These are phyloP conservation scores for Trichoderma cornu-damae DNA, from an alignment of 2,329 filamentous ascomycete genomes.

Conservation along the genomic window DNA sequence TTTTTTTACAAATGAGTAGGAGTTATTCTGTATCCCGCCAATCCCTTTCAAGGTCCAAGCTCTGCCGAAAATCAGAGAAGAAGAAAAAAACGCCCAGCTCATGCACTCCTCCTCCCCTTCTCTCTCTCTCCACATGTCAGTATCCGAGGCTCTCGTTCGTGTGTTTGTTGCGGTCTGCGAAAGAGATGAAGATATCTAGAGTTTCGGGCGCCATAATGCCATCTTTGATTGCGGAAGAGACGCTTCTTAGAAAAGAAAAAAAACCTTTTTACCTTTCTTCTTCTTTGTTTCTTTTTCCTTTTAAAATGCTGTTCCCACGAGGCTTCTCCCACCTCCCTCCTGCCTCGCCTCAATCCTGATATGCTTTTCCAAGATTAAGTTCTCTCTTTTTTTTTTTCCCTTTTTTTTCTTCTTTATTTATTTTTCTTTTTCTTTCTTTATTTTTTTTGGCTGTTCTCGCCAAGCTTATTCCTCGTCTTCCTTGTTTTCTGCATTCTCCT, in stretches of 20 bases:
- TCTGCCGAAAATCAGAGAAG: background rate
- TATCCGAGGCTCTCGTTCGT: background rate
- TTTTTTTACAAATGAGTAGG: constrained; percentile 15
- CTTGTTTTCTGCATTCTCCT: constrained; percentile 33
- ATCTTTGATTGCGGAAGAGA: background rate
- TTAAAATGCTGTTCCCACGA: background rate
- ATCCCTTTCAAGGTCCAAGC: background rate
- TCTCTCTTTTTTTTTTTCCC: background rate
- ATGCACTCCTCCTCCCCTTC: constrained; percentile 4
- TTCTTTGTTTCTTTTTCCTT: too few relatives aligned
- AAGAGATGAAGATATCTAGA: background rate
- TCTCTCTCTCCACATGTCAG: too few relatives aligned
- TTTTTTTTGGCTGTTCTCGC: background rate
- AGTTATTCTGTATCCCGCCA: constrained; percentile 9
- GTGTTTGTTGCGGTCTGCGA: background rate
- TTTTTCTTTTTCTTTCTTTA: background rate
- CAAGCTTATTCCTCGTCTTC: constrained; percentile 34
- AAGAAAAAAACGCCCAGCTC: constrained; percentile 17
- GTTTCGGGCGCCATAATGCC: background rate
- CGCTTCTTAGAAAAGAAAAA: too few relatives aligned
- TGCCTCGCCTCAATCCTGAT: background rate
- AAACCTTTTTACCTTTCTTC: too few relatives aligned
- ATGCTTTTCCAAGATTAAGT: background rate
- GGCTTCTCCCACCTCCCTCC: background rate
- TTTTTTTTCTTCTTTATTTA: background rate